Conservation (phyloP, 2,329 filamentous ascomycete species). For the Emergomyces pasteurianus region DNA sequence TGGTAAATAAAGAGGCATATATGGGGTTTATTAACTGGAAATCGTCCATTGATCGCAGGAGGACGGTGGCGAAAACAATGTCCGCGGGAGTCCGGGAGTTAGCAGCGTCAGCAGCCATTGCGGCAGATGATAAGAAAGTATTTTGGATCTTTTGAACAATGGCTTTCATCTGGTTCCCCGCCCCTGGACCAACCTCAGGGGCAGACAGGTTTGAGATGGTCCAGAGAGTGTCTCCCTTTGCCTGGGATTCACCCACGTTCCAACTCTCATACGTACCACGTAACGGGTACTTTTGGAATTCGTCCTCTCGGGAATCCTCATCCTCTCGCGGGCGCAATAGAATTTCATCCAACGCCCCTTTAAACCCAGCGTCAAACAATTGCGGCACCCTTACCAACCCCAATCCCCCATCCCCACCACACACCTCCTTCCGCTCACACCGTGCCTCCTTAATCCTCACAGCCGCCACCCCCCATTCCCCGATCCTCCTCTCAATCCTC, state of each 20-base stretch:
- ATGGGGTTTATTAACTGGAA: constrained; percentile 63
- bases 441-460: constrained; percentile 49
- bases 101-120: not conserved
- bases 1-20: constrained; percentile 63
- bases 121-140: constrained; percentile 7
- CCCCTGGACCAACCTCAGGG: constrained; percentile 26
- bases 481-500: constrained; percentile 43
- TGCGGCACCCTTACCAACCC: constrained; percentile 41
- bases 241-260: constrained; percentile 12
- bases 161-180: constrained; percentile 29
- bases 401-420: constrained; percentile 6
- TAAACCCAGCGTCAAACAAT: constrained; percentile 55
- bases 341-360: constrained; percentile 23
- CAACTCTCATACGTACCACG: not conserved
- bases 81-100: constrained; percentile 21
- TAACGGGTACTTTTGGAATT: not conserved
- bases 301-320: not conserved
- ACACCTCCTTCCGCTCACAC: constrained; percentile 37
- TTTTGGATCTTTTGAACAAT: constrained; percentile 18
- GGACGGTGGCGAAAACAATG: constrained; percentile 44
- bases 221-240: constrained; percentile 18
- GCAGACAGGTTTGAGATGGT: constrained; percentile 28
- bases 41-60: constrained; percentile 67
- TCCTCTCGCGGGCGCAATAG: not conserved
- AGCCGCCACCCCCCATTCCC: constrained; percentile 69